Evolutionary conservation across 1,284 basidiomycete genomes (phyloP), one percentile per base, ranked within the genome.

Genomic region (Pterulicium gracile): DNA sequence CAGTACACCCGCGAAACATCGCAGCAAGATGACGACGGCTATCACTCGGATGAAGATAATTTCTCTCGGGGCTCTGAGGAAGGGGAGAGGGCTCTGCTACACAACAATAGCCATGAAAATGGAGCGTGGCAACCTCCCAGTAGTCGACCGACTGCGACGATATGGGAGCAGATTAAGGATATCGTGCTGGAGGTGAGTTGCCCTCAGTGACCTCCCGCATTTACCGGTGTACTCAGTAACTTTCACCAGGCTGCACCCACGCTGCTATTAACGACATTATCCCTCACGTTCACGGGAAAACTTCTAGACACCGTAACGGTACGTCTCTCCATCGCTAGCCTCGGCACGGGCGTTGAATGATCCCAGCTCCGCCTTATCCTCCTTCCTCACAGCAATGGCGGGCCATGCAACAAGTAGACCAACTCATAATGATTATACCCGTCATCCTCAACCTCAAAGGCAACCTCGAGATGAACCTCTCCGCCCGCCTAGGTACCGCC

Each of bases 391-490:
- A 91, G 86, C 77, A 74, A 48, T 98, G 93, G 93, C 74, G 72
- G 49, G 91, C 93, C 36, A 95, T 98, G 75, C 73, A 75, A 45
- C 76, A 85, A 46, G 79, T 95, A 43, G 88, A 97, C 69, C 94
- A 98, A 62, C 81, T 98, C 48, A 94, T 98, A 57, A 94, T 98
- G 70, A 88, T 98, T 49, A 84, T 97, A 4, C 94, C 95, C 10
- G 93, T 96, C 55, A 71, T 98, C 18, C 77, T 95, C 54, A 98
- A 98, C 57, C 79, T 98, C 51, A 97, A 97, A 60, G 95, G 95
- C 14, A 97, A 97, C 56, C 76, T 98, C 41, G 93, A 95, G 65
- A 94, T 95, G 88, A 94, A 93, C 53, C 77, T 88, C 12, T 87
- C 83, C 10, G 82, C 85, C 2, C 72, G 84, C n/a, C 66, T 88